Conservation (phyloP, 2,329 filamentous ascomycete genomes). For the Penicillium rolfsii region DNA sequence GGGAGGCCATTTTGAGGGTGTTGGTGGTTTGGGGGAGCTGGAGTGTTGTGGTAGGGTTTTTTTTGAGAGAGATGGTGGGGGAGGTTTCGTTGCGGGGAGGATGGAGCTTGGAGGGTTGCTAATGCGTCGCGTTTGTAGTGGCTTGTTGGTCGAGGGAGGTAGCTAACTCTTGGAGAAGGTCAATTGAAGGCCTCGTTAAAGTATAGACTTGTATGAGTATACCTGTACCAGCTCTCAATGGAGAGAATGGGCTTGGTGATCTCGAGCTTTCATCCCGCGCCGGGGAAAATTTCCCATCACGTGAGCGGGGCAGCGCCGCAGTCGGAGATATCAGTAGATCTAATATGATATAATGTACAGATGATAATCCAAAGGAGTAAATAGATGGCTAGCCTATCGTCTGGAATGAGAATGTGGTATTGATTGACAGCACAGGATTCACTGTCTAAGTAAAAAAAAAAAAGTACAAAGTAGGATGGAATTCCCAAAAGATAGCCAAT, state of each 20-base stretch:
- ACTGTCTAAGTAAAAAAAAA: not conserved
- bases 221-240: conserved; percentile 8
- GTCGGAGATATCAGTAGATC: not conserved
- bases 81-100: conserved; percentile 4
- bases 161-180: not conserved
- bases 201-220: not conserved
- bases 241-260: not conserved
- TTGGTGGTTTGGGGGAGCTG: not conserved
- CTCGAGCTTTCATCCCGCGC: conserved; percentile 9
- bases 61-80: conserved; percentile 4
- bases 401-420: not conserved
- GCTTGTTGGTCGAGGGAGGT: not conserved
- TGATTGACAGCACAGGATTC: not conserved
- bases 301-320: conserved; percentile 14
- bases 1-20: conserved; percentile 32
- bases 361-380: not conserved
- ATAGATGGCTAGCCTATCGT: not conserved
- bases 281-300: conserved; percentile 20
- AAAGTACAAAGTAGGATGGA: not conserved
- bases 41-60: not conserved
- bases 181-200: conserved; percentile 7
- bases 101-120: not conserved
- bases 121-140: not conserved
- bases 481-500: not conserved
- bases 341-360: not conserved